Evolutionary conservation across 225 moss, liverwort and hornwort species (phyloP).

Genomic region (Pleurozium schreberi): DNA sequence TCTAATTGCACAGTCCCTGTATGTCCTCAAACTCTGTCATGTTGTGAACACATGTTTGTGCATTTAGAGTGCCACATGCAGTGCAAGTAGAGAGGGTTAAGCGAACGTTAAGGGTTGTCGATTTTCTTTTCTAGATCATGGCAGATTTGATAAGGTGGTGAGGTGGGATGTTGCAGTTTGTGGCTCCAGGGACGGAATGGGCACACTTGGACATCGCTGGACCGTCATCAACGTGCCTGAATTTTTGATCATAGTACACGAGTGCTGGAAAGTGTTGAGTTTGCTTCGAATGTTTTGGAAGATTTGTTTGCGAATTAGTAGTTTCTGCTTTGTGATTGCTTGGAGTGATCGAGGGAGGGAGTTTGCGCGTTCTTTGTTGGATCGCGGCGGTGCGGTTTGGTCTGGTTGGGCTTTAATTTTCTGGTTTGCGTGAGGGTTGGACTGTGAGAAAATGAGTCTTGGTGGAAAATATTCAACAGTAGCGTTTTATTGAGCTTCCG

Average conservation of each 20-base stretch:
- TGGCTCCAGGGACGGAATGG: conserved; percentile 48
- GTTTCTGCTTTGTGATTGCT: background rate
- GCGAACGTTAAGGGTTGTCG: background rate
- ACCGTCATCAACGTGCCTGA: background rate
- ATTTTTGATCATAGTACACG: background rate
- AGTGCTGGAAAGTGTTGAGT: background rate
- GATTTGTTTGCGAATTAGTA: background rate
- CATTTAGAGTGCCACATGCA: background rate
- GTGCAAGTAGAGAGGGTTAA: background rate
- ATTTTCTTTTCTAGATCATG: background rate
- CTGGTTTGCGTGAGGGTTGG: background rate
- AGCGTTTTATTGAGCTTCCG: background rate
- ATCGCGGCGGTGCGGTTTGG: background rate
- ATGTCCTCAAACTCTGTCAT: background rate
- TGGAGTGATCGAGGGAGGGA: background rate
- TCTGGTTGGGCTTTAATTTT: background rate
- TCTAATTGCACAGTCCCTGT: background rate
- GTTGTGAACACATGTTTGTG: background rate
- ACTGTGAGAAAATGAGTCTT: background rate
- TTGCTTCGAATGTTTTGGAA: background rate
- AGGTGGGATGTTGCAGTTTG: conserved; percentile 25
- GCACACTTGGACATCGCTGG: conserved; percentile 77
- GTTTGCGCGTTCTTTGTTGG: background rate
- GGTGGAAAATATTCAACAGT: background rate
- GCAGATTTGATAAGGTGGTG: background rate